Percentiles rank a stretch among this genome's conserved stretches.
These are phyloP conservation scores for Xylaria sp. DNA, from an alignment of 2,329 filamentous ascomycete genomes.

Conservation along the genomic window DNA sequence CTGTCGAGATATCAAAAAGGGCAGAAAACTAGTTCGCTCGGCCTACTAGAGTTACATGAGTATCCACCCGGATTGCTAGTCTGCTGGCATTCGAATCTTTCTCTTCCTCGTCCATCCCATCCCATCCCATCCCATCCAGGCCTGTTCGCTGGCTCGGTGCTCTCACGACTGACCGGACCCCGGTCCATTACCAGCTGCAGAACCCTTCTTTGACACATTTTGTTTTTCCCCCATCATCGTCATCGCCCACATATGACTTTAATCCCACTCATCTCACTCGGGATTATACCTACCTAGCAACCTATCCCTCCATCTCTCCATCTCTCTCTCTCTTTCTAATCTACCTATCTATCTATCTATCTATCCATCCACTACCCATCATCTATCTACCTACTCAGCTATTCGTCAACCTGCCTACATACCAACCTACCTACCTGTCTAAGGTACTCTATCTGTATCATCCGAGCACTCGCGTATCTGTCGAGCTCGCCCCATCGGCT, in stretches of 20 bases:
- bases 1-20: conserved; percentile 27
- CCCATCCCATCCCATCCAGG: conserved; percentile 3
- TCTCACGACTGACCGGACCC: conserved; percentile 5
- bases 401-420: not conserved
- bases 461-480: conserved; percentile 7
- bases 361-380: not conserved
- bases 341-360: too few relatives aligned
- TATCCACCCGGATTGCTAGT: conserved; percentile 38
- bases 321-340: not conserved
- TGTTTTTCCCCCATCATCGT: conserved; percentile 6
- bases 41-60: conserved; percentile 38
- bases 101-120: conserved; percentile 29
- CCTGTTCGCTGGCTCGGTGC: conserved; percentile 24
- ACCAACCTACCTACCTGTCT: not conserved
- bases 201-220: conserved; percentile 16
- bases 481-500: not conserved
- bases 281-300: not conserved
- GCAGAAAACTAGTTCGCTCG: conserved; percentile 30
- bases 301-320: not conserved
- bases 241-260: not conserved
- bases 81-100: conserved; percentile 34
- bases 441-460: not conserved
- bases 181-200: conserved; percentile 16
- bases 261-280: conserved; percentile 6
- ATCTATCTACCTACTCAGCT: not conserved